These are phyloP conservation scores for Pythium aphanidermatum DNA, from an alignment of 352 stramenopile genomes.

Conservation along the genomic window DNA sequence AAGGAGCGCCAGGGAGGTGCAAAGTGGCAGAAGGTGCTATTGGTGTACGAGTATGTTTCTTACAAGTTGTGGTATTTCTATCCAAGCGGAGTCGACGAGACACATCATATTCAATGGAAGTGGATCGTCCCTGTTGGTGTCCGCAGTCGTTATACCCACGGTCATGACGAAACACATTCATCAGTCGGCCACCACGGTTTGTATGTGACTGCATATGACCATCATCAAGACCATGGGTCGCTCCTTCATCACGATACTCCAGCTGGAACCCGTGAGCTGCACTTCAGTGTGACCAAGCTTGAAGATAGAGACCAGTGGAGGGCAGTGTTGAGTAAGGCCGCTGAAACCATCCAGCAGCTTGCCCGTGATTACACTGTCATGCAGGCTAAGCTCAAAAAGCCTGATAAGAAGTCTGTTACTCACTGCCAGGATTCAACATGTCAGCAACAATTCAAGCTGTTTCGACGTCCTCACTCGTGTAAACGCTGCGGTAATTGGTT, in stretches of 20 bases:
- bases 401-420: conserved; percentile 76
- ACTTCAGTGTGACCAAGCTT: conserved; percentile 83
- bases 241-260: conserved; percentile 33
- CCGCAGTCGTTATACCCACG: conserved; percentile 70
- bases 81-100: conserved; percentile 76
- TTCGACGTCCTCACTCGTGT: conserved; percentile 74
- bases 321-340: conserved; percentile 52
- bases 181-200: conserved; percentile 80
- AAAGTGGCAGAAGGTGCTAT: conserved; percentile 79
- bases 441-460: conserved; percentile 74
- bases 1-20: conserved; percentile 53
- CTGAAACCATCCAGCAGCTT: conserved; percentile 57
- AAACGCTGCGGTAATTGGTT: conserved; percentile 85
- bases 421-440: conserved; percentile 70
- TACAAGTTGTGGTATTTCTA: conserved; percentile 90
- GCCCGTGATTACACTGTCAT: conserved; percentile 57
- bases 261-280: conserved; percentile 57
- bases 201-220: conserved; percentile 74
- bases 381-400: conserved; percentile 71
- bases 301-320: conserved; percentile 82
- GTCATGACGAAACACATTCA: conserved; percentile 77
- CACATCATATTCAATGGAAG: conserved; percentile 80
- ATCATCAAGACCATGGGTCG: conserved; percentile 34
- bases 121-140: conserved; percentile 81
- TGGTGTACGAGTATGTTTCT: conserved; percentile 84